These are phyloP conservation scores for Rhynchospora pubera DNA, from an alignment of 176 grass and related monocot genomes.

Conservation along the genomic window DNA sequence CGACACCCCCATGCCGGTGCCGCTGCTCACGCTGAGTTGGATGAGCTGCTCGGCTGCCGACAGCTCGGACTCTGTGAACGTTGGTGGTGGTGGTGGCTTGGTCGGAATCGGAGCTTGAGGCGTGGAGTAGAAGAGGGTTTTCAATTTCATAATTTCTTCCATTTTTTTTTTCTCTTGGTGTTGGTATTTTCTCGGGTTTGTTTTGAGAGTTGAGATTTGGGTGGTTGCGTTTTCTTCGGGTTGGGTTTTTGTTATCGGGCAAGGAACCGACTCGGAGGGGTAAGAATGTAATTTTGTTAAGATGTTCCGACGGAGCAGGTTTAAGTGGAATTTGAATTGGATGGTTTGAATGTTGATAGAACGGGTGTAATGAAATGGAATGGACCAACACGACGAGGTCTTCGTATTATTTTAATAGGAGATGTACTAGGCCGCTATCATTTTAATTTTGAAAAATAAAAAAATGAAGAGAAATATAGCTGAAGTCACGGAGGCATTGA, in stretches of 20 bases:
- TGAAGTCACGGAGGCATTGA: no score
- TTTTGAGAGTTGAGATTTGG: neutral
- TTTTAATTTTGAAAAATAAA: no score
- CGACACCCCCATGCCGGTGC: neutral
- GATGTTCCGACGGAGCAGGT: neutral
- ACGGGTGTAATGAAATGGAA: no score
- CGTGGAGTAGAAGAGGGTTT: neutral
- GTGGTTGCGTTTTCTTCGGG: neutral
- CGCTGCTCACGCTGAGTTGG: conserved; percentile 15
- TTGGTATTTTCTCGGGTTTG: neutral
- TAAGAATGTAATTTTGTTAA: neutral
- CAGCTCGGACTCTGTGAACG: conserved; percentile 24
- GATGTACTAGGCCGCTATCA: no score
- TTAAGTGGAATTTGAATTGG: neutral
- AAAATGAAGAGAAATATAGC: no score
- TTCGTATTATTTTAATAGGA: no score
- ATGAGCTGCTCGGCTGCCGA: conserved; percentile 23
- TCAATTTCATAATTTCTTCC: neutral
- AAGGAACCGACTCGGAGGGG: neutral
- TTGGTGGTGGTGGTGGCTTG: neutral
- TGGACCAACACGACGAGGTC: no score
- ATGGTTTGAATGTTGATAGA: neutral
- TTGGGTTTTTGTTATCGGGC: neutral
- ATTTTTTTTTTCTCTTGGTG: neutral
- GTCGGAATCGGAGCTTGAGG: neutral